Percentiles rank a stretch among this genome's conserved stretches.
Conservation (phyloP, 768 basidiomycete genomes). For the Rhodosporidiobolus sp. region DNA sequence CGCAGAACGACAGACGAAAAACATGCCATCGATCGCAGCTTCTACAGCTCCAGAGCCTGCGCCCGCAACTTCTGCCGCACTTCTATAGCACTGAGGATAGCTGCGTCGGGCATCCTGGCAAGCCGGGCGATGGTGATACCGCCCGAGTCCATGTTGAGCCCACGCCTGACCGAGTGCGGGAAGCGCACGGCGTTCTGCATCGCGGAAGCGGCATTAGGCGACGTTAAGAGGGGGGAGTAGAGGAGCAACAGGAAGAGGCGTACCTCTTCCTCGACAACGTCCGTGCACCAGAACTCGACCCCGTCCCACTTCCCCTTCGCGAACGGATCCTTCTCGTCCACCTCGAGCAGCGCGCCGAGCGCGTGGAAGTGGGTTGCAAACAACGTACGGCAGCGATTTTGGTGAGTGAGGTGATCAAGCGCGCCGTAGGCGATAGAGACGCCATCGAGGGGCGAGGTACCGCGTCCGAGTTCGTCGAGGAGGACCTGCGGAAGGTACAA, state of each 20-base stretch:
- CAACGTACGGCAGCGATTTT: constrained; percentile 73
- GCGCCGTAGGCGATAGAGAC: constrained; percentile 90
- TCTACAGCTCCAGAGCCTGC: not conserved
- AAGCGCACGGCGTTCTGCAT: constrained; percentile 59
- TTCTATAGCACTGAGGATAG: constrained; percentile 16
- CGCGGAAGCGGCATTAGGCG: not conserved
- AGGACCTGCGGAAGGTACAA: constrained; percentile 75
- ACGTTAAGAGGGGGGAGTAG: not conserved
- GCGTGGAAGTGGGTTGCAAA: constrained; percentile 97
- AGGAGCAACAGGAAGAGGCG: constrained; percentile 47
- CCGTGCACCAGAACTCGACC: constrained; percentile 84
- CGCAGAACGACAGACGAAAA: too few species aligned
- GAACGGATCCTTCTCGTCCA: constrained; percentile 48
- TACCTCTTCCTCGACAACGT: constrained; percentile 74
- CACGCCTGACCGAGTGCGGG: constrained; percentile 72
- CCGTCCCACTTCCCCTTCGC: constrained; percentile 55
- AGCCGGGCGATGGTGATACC: constrained; percentile 83
- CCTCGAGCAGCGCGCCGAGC: constrained; percentile 75
- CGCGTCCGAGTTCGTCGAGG: constrained; percentile 98
- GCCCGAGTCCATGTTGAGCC: constrained; percentile 86
- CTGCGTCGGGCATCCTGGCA: constrained; percentile 59
- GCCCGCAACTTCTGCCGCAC: not conserved
- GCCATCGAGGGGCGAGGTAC: constrained; percentile 88
- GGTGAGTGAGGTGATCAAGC: constrained; percentile 70
- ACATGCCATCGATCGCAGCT: too few species aligned